Evolutionary conservation across 495 filamentous ascomycete genomes (phyloP).

Genomic region (Sabuloglossum arenarium): DNA sequence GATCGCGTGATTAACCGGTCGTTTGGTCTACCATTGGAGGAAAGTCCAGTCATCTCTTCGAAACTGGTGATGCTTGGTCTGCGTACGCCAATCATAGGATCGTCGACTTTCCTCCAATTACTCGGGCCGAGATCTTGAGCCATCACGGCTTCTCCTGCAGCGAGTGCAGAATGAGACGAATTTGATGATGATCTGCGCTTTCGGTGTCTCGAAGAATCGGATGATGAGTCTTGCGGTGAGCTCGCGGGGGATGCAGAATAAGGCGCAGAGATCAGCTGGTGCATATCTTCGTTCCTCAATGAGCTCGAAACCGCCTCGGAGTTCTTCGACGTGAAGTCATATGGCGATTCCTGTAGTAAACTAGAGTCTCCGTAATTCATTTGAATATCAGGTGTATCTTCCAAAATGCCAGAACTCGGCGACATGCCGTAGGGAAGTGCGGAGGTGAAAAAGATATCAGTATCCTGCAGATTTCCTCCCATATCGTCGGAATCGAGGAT

Average conservation of each 20-base stretch:
- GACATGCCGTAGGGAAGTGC: constrained; percentile 4
- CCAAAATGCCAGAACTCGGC: constrained; percentile 9
- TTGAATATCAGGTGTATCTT: background rate
- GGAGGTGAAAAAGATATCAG: constrained; percentile 19
- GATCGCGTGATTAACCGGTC: constrained; percentile 9
- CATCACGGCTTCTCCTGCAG: constrained; percentile 13
- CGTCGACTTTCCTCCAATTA: constrained; percentile 18
- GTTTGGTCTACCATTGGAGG: constrained; percentile 10
- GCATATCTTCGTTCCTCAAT: constrained; percentile 1
- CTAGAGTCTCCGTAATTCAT: constrained; percentile 5
- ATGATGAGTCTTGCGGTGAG: constrained; percentile 26
- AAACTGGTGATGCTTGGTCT: background rate
- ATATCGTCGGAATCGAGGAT: constrained; percentile 16
- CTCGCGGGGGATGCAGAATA: constrained; percentile 20
- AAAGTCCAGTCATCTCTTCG: background rate
- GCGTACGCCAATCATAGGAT: constrained; percentile 13
- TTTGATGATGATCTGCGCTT: constrained; percentile 26
- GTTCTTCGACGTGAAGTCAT: background rate
- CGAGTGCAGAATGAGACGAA: constrained; percentile 18
- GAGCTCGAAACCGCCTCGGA: background rate
- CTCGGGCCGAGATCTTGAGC: constrained; percentile 8
- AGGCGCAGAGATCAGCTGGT: constrained; percentile 11
- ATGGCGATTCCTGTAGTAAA: background rate
- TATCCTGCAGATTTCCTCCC: constrained; percentile 15
- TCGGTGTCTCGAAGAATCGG: constrained; percentile 21